phyloP scores from a whole-genome alignment of 257 asterid species.

The Henckelia pumila region DNA sequence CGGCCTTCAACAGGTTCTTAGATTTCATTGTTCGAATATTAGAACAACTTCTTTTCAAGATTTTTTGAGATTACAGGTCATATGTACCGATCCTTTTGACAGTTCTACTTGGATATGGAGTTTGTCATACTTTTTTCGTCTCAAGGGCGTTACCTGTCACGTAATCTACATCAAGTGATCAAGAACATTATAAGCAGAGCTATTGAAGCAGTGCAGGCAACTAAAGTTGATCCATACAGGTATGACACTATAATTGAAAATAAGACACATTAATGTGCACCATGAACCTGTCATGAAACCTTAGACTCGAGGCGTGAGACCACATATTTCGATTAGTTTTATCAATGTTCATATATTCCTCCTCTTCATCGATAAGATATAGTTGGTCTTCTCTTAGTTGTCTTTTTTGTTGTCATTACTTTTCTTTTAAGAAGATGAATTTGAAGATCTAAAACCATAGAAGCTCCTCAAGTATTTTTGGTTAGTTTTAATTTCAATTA shows the following conservation, averaged over 20 bases:
- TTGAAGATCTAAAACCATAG: no score
- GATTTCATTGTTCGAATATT: not conserved
- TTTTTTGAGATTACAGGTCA: conserved; percentile 1
- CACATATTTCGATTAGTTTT: no score
- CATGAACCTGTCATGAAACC: not conserved
- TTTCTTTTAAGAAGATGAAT: no score
- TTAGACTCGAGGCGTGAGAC: not conserved
- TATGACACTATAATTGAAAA: conserved; percentile 16
- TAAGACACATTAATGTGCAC: not conserved
- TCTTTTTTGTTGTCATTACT: no score
- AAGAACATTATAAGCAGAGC: conserved; percentile 83
- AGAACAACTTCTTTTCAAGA: not conserved
- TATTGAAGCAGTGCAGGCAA: conserved; percentile 83
- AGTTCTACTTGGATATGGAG: conserved; percentile 98
- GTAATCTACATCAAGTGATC: conserved; percentile 87
- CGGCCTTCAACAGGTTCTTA: conserved; percentile 83
- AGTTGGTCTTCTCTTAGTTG: no score
- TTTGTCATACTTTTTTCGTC: conserved; percentile 90
- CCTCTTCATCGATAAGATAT: no score
- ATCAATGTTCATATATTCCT: no score
- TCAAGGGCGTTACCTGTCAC: conserved; percentile 85
- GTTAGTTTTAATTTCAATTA: no score
- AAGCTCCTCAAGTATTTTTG: no score
- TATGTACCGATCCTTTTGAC: conserved; percentile 21
- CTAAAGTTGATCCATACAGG: conserved; percentile 78